Conservation (phyloP, 202 grass and related monocot species). For the Zoysia matrella region DNA sequence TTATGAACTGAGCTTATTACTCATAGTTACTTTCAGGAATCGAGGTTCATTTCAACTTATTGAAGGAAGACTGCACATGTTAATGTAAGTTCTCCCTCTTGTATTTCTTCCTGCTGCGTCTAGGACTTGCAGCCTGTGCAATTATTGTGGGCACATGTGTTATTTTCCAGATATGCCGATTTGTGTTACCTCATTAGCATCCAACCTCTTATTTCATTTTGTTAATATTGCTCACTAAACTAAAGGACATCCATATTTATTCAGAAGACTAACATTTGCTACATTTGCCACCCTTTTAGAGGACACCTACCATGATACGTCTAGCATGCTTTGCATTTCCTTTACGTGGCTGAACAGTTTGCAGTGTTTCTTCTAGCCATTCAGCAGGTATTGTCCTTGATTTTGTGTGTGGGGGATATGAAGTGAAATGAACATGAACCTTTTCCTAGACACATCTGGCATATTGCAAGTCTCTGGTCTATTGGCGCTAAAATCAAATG, state of each 20-base stretch:
- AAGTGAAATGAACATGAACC: neutral
- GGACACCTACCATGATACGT: neutral
- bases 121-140: constrained; percentile 16
- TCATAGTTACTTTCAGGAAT: constrained; percentile 2
- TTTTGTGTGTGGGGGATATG: neutral
- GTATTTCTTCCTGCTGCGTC: constrained; percentile 25
- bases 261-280: too few relatives aligned
- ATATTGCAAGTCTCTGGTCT: neutral
- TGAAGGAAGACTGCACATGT: constrained; percentile 33
- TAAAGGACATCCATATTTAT: neutral
- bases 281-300: neutral
- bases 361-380: neutral
- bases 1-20: constrained; percentile 35
- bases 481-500: too few relatives aligned
- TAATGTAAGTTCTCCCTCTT: constrained; percentile 50
- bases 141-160: constrained; percentile 15
- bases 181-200: neutral
- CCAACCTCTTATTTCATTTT: neutral
- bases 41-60: constrained; percentile 30
- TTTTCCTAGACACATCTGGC: neutral
- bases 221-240: constrained; percentile 3
- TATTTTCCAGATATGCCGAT: neutral
- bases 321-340: neutral
- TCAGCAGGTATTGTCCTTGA: neutral
- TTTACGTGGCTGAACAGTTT: neutral